Percentiles rank a stretch among this genome's conserved stretches.
phyloP scores from a whole-genome alignment of 2,329 filamentous ascomycete genomes.

The Dactylella cylindrospora region DNA sequence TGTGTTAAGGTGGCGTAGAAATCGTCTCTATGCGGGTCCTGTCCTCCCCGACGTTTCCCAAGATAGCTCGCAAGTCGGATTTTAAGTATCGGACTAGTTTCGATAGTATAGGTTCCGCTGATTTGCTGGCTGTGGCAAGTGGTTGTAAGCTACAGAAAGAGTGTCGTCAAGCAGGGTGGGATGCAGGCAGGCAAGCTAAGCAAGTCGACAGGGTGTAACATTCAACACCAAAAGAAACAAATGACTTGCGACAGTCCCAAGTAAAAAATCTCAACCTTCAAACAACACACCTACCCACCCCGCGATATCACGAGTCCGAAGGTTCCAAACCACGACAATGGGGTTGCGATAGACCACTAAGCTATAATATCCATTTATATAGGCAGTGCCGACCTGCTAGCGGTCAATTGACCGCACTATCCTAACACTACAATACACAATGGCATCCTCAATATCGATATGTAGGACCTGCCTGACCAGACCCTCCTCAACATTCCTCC shows the following conservation, averaged over 20 bases:
- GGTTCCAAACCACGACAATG: slow-evolving; percentile 9
- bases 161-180: too few species aligned
- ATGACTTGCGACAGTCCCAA: too few species aligned
- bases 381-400: slow-evolving; percentile 7
- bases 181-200: too few species aligned
- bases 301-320: slow-evolving; percentile 8
- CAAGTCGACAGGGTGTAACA: too few species aligned
- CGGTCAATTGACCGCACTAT: slow-evolving; percentile 32
- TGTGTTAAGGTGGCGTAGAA: too few species aligned
- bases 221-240: slow-evolving; percentile 1
- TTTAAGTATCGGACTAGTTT: too few species aligned
- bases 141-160: too few species aligned
- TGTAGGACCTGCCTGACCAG: slow-evolving; percentile 37
- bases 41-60: too few species aligned
- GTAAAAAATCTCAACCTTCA: slow-evolving; percentile 28
- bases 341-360: slow-evolving; percentile 9
- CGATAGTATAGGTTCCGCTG: too few species aligned
- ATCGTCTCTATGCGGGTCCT: too few species aligned
- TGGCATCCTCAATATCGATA: slow-evolving; percentile 54
- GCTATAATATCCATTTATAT: not conserved
- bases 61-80: too few species aligned
- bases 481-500: slow-evolving; percentile 12
- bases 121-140: too few species aligned
- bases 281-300: slow-evolving; percentile 25
- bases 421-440: slow-evolving; percentile 47